A percentile compares a stretch with the other conserved stretches of the same genome.
phyloP scores from a whole-genome alignment of 2,329 filamentous ascomycete species.

The Fusarium coicis region DNA sequence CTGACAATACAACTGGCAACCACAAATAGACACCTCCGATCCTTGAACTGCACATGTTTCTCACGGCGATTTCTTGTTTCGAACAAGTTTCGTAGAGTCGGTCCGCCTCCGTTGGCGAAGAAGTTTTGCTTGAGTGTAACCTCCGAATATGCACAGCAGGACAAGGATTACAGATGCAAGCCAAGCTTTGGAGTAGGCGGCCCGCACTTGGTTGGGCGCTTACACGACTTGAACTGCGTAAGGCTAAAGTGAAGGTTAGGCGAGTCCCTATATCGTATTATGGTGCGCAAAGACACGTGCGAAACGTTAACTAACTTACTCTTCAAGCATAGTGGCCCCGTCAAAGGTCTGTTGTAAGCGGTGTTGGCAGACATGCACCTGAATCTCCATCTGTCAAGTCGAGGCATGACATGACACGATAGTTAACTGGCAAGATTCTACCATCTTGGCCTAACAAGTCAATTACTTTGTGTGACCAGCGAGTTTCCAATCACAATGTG shows the following conservation, averaged over 20 bases:
- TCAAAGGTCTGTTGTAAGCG: not conserved
- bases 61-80: slow-evolving; percentile 25
- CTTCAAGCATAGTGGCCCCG: slow-evolving; percentile 2
- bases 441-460: not conserved
- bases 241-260: slow-evolving; percentile 8
- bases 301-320: slow-evolving; percentile 33
- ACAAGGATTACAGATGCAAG: slow-evolving; percentile 20
- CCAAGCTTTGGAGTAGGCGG: slow-evolving; percentile 27
- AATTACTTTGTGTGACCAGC: not conserved
- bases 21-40: slow-evolving; percentile 1
- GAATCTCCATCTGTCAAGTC: slow-evolving; percentile 13
- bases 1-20: slow-evolving; percentile 14
- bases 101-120: slow-evolving; percentile 11
- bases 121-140: slow-evolving; percentile 13
- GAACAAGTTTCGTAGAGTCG: slow-evolving; percentile 13
- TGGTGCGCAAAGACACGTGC: slow-evolving; percentile 34
- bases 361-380: not conserved
- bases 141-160: slow-evolving; percentile 4
- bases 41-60: not conserved
- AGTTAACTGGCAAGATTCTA: not conserved
- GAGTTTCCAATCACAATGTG: not conserved
- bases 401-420: not conserved
- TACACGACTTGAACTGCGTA: slow-evolving; percentile 6
- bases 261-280: not conserved
- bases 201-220: slow-evolving; percentile 33